phyloP scores from a whole-genome alignment of 768 basidiomycete genomes.

The Mycena floridula region DNA sequence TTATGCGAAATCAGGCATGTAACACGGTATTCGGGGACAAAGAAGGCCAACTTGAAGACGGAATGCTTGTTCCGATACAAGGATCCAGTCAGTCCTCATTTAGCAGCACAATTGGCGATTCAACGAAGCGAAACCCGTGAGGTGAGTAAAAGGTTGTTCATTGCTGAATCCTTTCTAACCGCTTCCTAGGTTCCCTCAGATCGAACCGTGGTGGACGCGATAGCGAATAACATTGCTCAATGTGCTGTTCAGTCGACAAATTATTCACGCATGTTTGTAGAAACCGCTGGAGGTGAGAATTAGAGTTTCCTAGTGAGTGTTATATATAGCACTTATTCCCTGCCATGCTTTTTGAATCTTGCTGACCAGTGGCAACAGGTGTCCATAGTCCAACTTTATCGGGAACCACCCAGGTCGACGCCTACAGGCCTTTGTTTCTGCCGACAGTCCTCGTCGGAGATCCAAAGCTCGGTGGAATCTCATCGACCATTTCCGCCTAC shows the following conservation, averaged over 20 bases:
- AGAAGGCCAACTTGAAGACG: constrained; percentile 38
- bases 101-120: constrained; percentile 61
- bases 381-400: constrained; percentile 88
- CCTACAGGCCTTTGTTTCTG: constrained; percentile 80
- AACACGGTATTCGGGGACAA: constrained; percentile 38
- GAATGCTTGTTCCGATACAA: constrained; percentile 79
- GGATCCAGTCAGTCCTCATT: constrained; percentile 90
- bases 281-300: constrained; percentile 90
- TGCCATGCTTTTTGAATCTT: constrained; percentile 1
- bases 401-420: constrained; percentile 78
- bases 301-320: constrained; percentile 6
- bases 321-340: too few relatives aligned
- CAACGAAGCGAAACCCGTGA: not conserved
- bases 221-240: constrained; percentile 55
- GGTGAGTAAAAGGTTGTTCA: constrained; percentile 1
- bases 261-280: constrained; percentile 68
- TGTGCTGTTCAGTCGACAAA: constrained; percentile 32
- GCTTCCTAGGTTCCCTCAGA: constrained; percentile 52
- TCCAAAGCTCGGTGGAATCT: constrained; percentile 88
- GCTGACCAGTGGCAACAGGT: constrained; percentile 38
- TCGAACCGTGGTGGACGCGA: constrained; percentile 54
- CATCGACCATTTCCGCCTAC: constrained; percentile 84
- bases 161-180: constrained; percentile 12
- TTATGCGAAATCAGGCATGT: constrained; percentile 54
- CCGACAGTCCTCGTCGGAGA: constrained; percentile 88